phyloP scores from a whole-genome alignment of 192 early-diverging fungal genomes.

The Linnemannia elongata region DNA sequence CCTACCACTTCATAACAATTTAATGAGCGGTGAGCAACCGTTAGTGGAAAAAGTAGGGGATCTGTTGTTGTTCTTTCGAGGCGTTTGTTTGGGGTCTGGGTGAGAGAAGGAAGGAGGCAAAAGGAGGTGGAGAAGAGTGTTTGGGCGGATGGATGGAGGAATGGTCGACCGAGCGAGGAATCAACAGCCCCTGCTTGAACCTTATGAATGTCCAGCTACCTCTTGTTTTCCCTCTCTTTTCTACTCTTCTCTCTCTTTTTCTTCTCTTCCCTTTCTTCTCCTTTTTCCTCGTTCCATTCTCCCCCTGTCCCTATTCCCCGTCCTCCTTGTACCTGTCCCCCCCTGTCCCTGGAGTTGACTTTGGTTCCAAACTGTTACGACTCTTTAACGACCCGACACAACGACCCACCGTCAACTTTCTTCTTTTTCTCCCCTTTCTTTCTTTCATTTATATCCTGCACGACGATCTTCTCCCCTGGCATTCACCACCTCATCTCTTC shows the following conservation, averaged over 20 bases:
- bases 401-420: slow-evolving; percentile 8
- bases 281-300: neutral
- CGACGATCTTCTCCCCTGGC: neutral
- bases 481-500: neutral
- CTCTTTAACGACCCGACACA: slow-evolving; percentile 15
- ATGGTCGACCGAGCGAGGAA: neutral
- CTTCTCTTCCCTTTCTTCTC: neutral
- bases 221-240: neutral
- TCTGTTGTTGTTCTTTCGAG: neutral
- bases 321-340: neutral
- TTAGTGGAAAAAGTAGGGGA: neutral
- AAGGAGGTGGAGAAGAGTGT: neutral
- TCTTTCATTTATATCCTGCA: neutral
- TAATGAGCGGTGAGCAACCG: neutral
- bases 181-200: neutral
- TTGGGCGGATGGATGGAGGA: neutral
- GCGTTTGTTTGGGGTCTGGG: neutral
- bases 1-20: neutral
- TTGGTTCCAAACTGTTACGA: slow-evolving; percentile 24
- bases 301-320: neutral
- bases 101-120: neutral
- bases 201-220: neutral
- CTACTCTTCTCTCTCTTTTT: neutral
- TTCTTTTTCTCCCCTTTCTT: neutral
- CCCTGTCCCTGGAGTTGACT: slow-evolving; percentile 26